Base-by-base conservation (phyloP, 179 eudicot species). In the Carnegiea gigantea region DNA sequence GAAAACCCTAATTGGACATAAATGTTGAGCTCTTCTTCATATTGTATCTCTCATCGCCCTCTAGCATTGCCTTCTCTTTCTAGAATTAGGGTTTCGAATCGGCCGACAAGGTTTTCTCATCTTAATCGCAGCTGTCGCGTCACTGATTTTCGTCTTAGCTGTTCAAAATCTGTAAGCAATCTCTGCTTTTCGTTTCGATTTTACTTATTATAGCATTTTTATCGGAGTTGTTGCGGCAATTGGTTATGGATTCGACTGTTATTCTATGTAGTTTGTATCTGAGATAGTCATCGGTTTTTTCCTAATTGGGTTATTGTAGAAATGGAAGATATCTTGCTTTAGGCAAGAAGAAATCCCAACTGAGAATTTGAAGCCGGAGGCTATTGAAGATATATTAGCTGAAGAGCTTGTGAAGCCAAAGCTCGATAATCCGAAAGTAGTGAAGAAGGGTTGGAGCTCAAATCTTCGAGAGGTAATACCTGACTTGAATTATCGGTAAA, bases 271-370 rank as follows among this genome's bases (percentile, higher is more conserved):
- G 17, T 30, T 65, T 48, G 18, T 77, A 40, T 70, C 15, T 51
- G 28, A 20, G 17, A 70, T 70, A 36, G 14, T 36, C 40, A 36
- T 40, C 74, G 9, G 3, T 79, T 70, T 9, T 21, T 12, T 17
- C 24, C 0, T 12, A 64, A 15, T 76, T 51, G 57, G 57, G 24
- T 70, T 77, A 60, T 68, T 86, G 81, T 78, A 90, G 94, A 91
- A 84, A 87, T 87, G 94, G 94, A 92, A 86, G 77, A 86, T 90
- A 70, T 85, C 46, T 77, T 92, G 97, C 84, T 92, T 92, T 85
- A 87, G 90, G 88, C 82, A 84, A 82, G 97, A 91, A 48, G 92
- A 91, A 72, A 82, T 81, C 36, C 65, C 91, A 76, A 85, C 85
- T 0, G 92, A 86, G 78, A 75, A 84, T 60, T 79, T 84, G 78